Evolutionary conservation across 441 rosid species (phyloP).

Genomic region (Croton laevigatus): DNA sequence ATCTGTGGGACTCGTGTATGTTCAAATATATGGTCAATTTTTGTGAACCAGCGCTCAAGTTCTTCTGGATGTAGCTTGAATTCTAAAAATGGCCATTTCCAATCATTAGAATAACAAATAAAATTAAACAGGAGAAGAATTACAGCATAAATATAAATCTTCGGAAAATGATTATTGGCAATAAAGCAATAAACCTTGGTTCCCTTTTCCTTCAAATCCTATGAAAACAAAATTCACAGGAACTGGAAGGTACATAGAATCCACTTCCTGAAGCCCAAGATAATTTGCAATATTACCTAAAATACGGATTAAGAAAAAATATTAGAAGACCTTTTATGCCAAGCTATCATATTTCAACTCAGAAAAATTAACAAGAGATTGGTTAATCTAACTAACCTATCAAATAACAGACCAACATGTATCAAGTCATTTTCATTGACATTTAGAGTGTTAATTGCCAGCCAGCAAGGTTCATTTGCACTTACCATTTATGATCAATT

Average conservation of each 20-base stretch:
- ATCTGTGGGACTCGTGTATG: conserved; percentile 80
- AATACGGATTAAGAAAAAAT: conserved; percentile 18
- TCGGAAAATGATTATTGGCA: not conserved
- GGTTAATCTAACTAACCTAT: too few species aligned
- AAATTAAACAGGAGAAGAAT: conserved; percentile 1
- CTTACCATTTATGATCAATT: not conserved
- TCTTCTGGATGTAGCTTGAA: conserved; percentile 85
- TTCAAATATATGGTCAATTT: conserved; percentile 89
- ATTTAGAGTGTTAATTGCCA: not conserved
- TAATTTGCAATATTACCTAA: conserved; percentile 87
- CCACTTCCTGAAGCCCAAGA: conserved; percentile 83
- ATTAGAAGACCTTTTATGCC: not conserved
- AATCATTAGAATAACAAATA: conserved; percentile 14
- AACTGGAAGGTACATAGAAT: conserved; percentile 81
- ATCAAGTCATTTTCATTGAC: not conserved
- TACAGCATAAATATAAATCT: not conserved
- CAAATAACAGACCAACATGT: not conserved
- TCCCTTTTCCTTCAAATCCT: conserved; percentile 97
- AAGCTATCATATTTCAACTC: not conserved
- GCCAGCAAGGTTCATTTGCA: not conserved
- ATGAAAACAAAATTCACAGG: conserved; percentile 95
- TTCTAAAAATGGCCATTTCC: conserved; percentile 36
- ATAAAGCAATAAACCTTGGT: conserved; percentile 58
- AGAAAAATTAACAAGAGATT: not conserved
- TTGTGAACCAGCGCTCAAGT: conserved; percentile 93